These are phyloP conservation scores for Fusarium circinatum DNA, from an alignment of 2,329 filamentous ascomycete genomes.

Conservation along the genomic window DNA sequence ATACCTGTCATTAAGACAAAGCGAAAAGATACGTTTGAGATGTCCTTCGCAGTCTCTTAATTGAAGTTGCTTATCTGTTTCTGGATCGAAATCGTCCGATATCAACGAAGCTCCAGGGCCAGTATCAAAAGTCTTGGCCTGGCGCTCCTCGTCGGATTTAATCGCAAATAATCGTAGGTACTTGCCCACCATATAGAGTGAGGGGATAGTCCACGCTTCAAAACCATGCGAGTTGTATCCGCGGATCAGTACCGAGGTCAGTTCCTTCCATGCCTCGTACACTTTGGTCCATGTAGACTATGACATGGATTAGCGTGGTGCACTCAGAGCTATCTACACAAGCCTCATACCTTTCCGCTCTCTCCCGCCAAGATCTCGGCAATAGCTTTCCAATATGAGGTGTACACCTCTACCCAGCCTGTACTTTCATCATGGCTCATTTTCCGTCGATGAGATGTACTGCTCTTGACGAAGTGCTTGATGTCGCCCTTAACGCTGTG, in stretches of 20 bases:
- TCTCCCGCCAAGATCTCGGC: slow-evolving; percentile 73
- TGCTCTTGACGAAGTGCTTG: slow-evolving; percentile 75
- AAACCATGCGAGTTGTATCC: slow-evolving; percentile 83
- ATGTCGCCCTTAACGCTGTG: slow-evolving; percentile 75
- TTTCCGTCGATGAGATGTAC: slow-evolving; percentile 61
- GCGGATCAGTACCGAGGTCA: slow-evolving; percentile 79
- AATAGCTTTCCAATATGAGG: slow-evolving; percentile 83
- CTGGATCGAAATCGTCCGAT: slow-evolving; percentile 84
- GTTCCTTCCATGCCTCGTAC: slow-evolving; percentile 89
- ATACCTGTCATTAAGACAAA: slow-evolving; percentile 91
- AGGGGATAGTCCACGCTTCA: slow-evolving; percentile 91
- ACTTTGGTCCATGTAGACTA: slow-evolving; percentile 79
- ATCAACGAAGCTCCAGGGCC: slow-evolving; percentile 60
- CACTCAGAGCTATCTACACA: neutral
- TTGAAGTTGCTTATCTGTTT: slow-evolving; percentile 81
- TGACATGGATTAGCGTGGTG: slow-evolving; percentile 21
- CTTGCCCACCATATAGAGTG: slow-evolving; percentile 87
- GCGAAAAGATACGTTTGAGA: slow-evolving; percentile 89
- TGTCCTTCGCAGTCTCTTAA: slow-evolving; percentile 91
- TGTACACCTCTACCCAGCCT: slow-evolving; percentile 90
- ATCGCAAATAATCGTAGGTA: slow-evolving; percentile 90
- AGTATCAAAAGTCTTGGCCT: slow-evolving; percentile 50
- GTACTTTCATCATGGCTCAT: slow-evolving; percentile 74
- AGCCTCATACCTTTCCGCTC: slow-evolving; percentile 49
- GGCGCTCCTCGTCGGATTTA: slow-evolving; percentile 80